Evolutionary conservation across 352 stramenopile genomes (phyloP).

Genomic region (Thalassiosira livingstoniorum): DNA sequence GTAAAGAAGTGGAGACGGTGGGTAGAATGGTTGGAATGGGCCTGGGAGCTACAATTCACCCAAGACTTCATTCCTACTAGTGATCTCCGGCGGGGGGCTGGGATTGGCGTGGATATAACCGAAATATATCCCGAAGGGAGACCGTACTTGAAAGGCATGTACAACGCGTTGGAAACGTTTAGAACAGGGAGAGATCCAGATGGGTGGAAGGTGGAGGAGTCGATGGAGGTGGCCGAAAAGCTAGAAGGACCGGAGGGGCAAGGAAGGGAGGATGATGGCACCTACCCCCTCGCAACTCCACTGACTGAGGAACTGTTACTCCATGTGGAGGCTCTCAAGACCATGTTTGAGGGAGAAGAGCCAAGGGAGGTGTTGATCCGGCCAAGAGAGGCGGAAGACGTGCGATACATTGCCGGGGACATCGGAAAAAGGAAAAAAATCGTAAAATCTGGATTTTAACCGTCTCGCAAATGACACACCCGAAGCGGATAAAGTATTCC

Average conservation of each 20-base stretch:
- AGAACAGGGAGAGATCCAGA: conserved; percentile 33
- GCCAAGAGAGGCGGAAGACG: conserved; percentile 23
- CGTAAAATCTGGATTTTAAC: too few species aligned
- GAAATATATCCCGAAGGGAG: not conserved
- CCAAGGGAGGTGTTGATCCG: conserved; percentile 24
- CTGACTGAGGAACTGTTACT: conserved; percentile 38
- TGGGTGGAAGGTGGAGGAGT: conserved; percentile 29
- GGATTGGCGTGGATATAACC: not conserved
- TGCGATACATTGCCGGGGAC: conserved; percentile 36
- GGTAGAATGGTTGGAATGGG: conserved; percentile 15
- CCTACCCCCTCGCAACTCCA: conserved; percentile 25
- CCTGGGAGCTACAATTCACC: not conserved
- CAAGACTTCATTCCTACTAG: not conserved
- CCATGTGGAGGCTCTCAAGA: conserved; percentile 30
- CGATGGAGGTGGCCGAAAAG: not conserved
- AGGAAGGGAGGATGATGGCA: not conserved
- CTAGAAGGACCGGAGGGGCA: not conserved
- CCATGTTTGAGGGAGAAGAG: conserved; percentile 15
- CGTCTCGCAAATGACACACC: too few species aligned
- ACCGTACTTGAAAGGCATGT: conserved; percentile 10
- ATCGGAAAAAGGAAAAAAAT: too few species aligned
- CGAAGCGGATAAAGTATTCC: too few species aligned
- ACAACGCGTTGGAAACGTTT: conserved; percentile 50
- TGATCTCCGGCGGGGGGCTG: conserved; percentile 12
- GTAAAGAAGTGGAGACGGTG: conserved; percentile 35